These are phyloP conservation scores for Starmera pachycereana DNA, from an alignment of 805 yeast species.

Conservation along the genomic window DNA sequence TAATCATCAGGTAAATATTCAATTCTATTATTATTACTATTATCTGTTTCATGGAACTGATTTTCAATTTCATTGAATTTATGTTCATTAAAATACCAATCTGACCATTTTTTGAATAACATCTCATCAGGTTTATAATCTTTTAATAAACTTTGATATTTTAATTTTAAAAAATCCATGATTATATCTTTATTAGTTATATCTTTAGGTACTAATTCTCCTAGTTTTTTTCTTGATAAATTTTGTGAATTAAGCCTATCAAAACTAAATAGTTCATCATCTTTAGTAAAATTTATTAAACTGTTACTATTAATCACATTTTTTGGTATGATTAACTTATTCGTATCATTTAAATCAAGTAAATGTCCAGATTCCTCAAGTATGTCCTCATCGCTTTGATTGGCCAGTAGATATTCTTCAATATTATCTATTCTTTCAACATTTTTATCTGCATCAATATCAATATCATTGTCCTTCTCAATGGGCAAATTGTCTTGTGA, in stretches of 20 bases:
- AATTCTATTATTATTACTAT: not conserved
- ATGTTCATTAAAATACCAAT: slow-evolving; percentile 18
- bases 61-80: slow-evolving; percentile 3
- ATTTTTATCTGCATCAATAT: slow-evolving; percentile 4
- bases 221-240: not conserved
- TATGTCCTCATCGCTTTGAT: slow-evolving; percentile 10
- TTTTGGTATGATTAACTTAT: slow-evolving; percentile 6
- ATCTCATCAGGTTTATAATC: slow-evolving; percentile 9
- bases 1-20: slow-evolving; percentile 1
- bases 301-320: not conserved
- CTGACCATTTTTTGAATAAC: slow-evolving; percentile 19
- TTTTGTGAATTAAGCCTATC: slow-evolving; percentile 4
- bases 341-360: not conserved
- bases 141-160: slow-evolving; percentile 17
- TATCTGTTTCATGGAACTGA: too few relatives aligned
- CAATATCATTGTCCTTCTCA: not conserved
- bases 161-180: slow-evolving; percentile 16
- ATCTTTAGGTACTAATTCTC: not conserved
- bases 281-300: not conserved
- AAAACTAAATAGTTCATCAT: slow-evolving; percentile 2
- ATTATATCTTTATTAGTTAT: slow-evolving; percentile 15
- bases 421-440: slow-evolving; percentile 9
- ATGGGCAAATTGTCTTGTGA: not conserved
- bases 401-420: slow-evolving; percentile 8
- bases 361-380: slow-evolving; percentile 5